Conservation (phyloP, 805 yeast genomes). For the Candida hungchunana region DNA sequence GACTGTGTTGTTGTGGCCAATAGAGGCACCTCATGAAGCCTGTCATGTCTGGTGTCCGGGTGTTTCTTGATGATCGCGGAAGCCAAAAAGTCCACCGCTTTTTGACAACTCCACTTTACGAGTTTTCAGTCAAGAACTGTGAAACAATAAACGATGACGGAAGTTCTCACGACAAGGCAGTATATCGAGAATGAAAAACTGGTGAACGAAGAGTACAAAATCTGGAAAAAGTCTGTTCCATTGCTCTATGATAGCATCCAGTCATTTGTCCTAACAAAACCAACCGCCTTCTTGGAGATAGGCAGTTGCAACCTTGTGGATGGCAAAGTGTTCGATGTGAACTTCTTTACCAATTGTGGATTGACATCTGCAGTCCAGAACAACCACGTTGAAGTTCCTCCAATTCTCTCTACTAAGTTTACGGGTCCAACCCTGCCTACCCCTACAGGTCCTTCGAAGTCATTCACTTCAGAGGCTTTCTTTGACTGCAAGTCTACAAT, state of each 20-base stretch:
- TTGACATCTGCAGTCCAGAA: constrained; percentile 41
- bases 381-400: constrained; percentile 34
- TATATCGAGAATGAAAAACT: constrained; percentile 58
- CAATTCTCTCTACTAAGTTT: constrained; percentile 38
- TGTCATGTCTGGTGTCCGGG: constrained; percentile 5
- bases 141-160: constrained; percentile 5
- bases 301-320: too few relatives aligned
- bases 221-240: constrained; percentile 84
- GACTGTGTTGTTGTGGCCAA: too few relatives aligned
- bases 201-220: constrained; percentile 69
- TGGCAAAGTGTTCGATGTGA: constrained; percentile 43
- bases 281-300: constrained; percentile 58
- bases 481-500: too few relatives aligned
- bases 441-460: constrained; percentile 28
- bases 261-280: constrained; percentile 53
- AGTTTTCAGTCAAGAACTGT: neutral
- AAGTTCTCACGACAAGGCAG: constrained; percentile 23
- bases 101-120: neutral
- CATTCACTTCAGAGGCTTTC: constrained; percentile 36
- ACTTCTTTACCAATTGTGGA: too few relatives aligned
- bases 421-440: constrained; percentile 23
- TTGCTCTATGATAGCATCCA: constrained; percentile 65
- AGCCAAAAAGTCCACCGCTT: neutral
- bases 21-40: too few relatives aligned
- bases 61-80: neutral